phyloP scores from a whole-genome alignment of 176 grass and related monocot species.

The Chrysopogon serrulatus region DNA sequence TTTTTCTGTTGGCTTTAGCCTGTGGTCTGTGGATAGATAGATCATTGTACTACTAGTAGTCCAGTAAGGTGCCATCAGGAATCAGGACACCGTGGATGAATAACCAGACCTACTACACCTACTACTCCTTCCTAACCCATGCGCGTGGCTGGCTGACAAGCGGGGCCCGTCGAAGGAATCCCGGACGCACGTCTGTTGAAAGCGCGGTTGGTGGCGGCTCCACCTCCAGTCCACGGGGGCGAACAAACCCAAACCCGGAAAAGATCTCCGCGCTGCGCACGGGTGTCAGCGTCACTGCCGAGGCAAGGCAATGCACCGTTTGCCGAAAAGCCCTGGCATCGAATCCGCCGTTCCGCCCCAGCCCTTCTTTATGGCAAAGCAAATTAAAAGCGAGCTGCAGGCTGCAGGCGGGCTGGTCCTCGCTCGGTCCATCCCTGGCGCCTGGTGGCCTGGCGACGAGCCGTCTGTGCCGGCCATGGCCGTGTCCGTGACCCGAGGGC shows the following conservation, averaged over 20 bases:
- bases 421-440: no score
- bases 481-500: not conserved
- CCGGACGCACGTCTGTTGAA: not conserved
- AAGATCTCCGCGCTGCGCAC: not conserved
- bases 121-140: no score
- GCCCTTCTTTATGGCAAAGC: not conserved
- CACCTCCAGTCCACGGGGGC: not conserved
- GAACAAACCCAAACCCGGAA: not conserved
- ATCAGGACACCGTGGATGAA: not conserved
- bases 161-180: not conserved
- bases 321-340: not conserved
- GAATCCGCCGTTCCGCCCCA: no score
- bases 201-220: not conserved
- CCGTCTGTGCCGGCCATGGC: not conserved
- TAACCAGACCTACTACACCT: no score
- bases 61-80: no score
- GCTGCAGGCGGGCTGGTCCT: not conserved
- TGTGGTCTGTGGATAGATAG: no score
- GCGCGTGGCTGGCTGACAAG: not conserved
- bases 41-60: no score
- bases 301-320: not conserved
- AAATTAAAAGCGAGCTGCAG: not conserved
- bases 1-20: no score
- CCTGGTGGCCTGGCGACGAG: no score
- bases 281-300: not conserved